phyloP scores from a whole-genome alignment of 2,329 filamentous ascomycete species.

The Cladorrhinum sp. region DNA sequence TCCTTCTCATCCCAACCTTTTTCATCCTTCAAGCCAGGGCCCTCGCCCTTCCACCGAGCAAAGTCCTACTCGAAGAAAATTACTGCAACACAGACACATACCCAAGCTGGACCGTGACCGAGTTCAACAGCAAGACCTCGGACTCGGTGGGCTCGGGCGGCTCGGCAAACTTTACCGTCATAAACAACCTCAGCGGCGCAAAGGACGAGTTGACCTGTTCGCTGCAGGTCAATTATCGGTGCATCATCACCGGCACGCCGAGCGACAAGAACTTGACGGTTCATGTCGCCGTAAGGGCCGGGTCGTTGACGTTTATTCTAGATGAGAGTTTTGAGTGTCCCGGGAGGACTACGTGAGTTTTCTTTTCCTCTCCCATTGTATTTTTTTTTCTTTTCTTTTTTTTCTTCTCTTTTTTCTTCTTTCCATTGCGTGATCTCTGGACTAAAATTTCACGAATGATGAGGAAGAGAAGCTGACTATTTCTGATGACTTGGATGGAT shows the following conservation, averaged over 20 bases:
- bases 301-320: constrained; percentile 13
- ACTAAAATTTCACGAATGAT: too few species aligned
- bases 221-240: constrained; percentile 21
- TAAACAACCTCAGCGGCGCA: constrained; percentile 15
- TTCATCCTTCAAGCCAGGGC: not conserved
- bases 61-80: not conserved
- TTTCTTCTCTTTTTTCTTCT: not conserved
- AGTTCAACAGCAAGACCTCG: constrained; percentile 12
- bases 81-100: not conserved
- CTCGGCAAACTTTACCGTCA: constrained; percentile 13
- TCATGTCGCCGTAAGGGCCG: constrained; percentile 14
- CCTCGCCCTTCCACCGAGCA: not conserved
- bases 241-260: constrained; percentile 13
- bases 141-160: constrained; percentile 14
- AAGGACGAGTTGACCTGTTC: constrained; percentile 12
- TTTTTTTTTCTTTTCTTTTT: not conserved
- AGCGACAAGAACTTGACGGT: constrained; percentile 17
- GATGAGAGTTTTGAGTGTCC: constrained; percentile 2
- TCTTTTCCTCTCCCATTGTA: not conserved
- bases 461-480: too few species aligned
- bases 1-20: not conserved
- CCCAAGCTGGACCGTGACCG: constrained; percentile 11
- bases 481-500: too few species aligned
- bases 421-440: too few species aligned
- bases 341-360: not conserved